Base-by-base conservation (phyloP, 169 alveolate species). In the Eimeria acervulina region DNA sequence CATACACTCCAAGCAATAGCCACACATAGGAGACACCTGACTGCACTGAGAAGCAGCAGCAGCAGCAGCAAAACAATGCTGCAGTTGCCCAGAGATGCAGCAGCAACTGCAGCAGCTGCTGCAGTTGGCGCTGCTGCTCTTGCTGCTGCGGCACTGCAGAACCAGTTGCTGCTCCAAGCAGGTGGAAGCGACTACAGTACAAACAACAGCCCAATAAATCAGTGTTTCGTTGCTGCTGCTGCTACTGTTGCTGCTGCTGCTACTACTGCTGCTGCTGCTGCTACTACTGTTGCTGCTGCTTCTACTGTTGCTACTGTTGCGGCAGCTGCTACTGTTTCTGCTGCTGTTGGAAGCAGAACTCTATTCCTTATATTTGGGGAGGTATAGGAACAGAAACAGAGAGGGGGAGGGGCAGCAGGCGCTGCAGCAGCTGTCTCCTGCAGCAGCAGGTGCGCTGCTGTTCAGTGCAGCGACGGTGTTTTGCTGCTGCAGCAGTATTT, bases 191-290 rank as follows among this genome's bases (percentile, higher is more conserved):
- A 19, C 66, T 52, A 19, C 66, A 13, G 17, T 63, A 3, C 38
- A 21, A 13, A n/a, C 31, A 63, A n/a, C 74, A 15, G 12, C n/a
- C 33, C 19, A 12, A 21, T 63, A 15, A n/a, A 21, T 7, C 10
- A 21, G 2, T n/a, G 33, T 63, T 3, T 12, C 2, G 3, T n/a
- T 63, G 74, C n/a, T 63, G 74, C 74, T 0, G 3, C n/a, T 63
- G 74, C n/a, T 26, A n/a, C 74, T 26, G 74, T n/a, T 26, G n/a
- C 74, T 26, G 38, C 19, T 63, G 74, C 12, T 63, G 74, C 40
- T 63, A n/a, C 13, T 26, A n/a, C 74, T 63, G n/a, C 33, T 63
- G 74, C 33, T 63, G 74, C 74, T 63, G 74, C 74, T 63, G 74
- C n/a, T 63, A n/a, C 74, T 63, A n/a, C 2, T 1, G n/a, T 1